Evolutionary conservation across 768 basidiomycete genomes (phyloP).

Genomic region (Tricholoma furcatifolium): DNA sequence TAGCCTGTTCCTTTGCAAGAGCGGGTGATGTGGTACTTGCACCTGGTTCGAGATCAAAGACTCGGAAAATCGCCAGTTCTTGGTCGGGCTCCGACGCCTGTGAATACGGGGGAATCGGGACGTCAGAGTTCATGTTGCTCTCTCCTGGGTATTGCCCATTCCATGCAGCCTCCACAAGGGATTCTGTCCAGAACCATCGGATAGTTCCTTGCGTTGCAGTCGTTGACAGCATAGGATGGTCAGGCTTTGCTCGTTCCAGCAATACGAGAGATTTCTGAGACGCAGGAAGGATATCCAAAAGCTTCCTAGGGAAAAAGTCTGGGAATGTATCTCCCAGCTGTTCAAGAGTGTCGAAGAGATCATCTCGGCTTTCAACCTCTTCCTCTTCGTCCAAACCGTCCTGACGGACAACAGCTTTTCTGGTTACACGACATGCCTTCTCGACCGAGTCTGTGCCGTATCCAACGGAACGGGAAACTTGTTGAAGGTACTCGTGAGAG

Average conservation of each 20-base stretch:
- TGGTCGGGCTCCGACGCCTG: slow-evolving; percentile 23
- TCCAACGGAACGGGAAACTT: slow-evolving; percentile 61
- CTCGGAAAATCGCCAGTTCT: slow-evolving; percentile 43
- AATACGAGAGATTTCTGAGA: slow-evolving; percentile 71
- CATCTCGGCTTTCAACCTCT: slow-evolving; percentile 39
- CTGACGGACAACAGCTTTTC: slow-evolving; percentile 23
- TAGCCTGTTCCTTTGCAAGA: slow-evolving; percentile 1
- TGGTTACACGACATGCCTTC: slow-evolving; percentile 22
- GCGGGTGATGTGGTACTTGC: slow-evolving; percentile 23
- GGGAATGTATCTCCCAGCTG: slow-evolving; percentile 51
- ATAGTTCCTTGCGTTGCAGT: slow-evolving; percentile 27
- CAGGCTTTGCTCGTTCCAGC: slow-evolving; percentile 60
- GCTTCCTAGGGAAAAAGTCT: slow-evolving; percentile 53
- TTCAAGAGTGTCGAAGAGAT: slow-evolving; percentile 36
- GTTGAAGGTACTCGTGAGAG: slow-evolving; percentile 61
- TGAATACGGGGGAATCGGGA: not conserved
- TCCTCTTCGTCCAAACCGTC: slow-evolving; percentile 33
- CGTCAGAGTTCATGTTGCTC: not conserved
- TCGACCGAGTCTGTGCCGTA: slow-evolving; percentile 34
- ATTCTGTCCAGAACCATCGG: slow-evolving; percentile 64
- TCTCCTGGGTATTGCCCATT: slow-evolving; percentile 17
- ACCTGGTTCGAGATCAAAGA: slow-evolving; percentile 73
- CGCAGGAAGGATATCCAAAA: slow-evolving; percentile 54
- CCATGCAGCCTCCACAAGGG: slow-evolving; percentile 53
- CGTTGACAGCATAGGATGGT: slow-evolving; percentile 53